Percentiles rank a stretch among this genome's conserved stretches.
phyloP scores from a whole-genome alignment of 139 green algal genomes.

The Coelastrella sp. region DNA sequence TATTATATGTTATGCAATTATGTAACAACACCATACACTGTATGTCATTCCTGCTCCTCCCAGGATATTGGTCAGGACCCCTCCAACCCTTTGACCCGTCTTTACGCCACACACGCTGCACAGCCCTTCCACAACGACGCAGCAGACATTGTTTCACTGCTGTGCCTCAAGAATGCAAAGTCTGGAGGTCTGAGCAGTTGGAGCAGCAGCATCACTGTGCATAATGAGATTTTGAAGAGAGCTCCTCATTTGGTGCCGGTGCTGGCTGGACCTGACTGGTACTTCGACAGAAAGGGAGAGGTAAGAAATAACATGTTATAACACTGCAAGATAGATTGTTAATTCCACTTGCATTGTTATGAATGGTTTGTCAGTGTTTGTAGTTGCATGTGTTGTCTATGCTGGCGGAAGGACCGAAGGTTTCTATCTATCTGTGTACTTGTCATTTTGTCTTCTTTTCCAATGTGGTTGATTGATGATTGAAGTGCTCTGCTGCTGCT shows the following conservation, averaged over 20 bases:
- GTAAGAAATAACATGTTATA: neutral
- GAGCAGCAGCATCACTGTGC: conserved; percentile 55
- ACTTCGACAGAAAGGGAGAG: conserved; percentile 66
- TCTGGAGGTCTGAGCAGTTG: conserved; percentile 49
- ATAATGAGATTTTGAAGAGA: conserved; percentile 64
- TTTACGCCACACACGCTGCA: conserved; percentile 73
- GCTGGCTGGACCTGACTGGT: conserved; percentile 60
- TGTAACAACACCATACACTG: too few relatives aligned
- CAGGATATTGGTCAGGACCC: conserved; percentile 71
- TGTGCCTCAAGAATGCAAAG: conserved; percentile 64
- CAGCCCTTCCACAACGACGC: conserved; percentile 77
- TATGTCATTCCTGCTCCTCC: too few relatives aligned
- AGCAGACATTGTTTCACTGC: conserved; percentile 51
- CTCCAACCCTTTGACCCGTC: conserved; percentile 55
- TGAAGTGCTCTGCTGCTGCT: neutral
- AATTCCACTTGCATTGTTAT: too few relatives aligned
- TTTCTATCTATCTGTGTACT: too few relatives aligned
- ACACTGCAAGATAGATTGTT: neutral
- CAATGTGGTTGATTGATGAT: too few relatives aligned
- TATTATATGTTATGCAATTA: too few relatives aligned
- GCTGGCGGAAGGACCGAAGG: too few relatives aligned
- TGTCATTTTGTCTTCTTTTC: too few relatives aligned
- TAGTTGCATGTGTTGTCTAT: too few relatives aligned
- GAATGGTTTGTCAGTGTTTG: too few relatives aligned
- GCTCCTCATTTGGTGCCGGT: conserved; percentile 52